Evolutionary conservation across 805 yeast species (phyloP).

Genomic region (Candida insectalens): DNA sequence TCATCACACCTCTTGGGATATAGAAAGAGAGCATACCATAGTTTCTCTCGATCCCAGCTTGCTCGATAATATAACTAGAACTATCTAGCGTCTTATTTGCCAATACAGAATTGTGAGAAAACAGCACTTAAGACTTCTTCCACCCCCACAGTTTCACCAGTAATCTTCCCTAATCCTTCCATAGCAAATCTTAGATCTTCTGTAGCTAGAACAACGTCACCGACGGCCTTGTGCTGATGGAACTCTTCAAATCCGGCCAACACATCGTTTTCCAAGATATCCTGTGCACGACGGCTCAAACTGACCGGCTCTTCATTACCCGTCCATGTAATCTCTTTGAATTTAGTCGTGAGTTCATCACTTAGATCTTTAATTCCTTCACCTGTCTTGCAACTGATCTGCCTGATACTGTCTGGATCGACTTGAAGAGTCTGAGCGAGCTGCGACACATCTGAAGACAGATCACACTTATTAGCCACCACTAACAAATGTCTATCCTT

Average conservation of each 20-base stretch:
- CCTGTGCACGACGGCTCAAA: constrained; percentile 68
- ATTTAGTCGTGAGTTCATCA: constrained; percentile 29
- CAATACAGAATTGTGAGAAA: constrained; percentile 88
- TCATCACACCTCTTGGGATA: too few relatives aligned
- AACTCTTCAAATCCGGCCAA: constrained; percentile 66
- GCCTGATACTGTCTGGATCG: constrained; percentile 6
- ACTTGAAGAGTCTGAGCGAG: constrained; percentile 20
- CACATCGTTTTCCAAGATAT: constrained; percentile 67
- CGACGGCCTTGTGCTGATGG: constrained; percentile 33
- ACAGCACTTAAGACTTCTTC: constrained; percentile 90
- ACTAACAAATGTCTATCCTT: constrained; percentile 22
- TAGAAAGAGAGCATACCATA: too few relatives aligned
- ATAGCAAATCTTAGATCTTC: constrained; percentile 67
- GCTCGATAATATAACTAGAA: too few relatives aligned
- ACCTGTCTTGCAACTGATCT: constrained; percentile 51
- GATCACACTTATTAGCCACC: constrained; percentile 54
- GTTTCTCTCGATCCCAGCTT: too few relatives aligned
- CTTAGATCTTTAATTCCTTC: constrained; percentile 46
- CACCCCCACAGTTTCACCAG: constrained; percentile 81
- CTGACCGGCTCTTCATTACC: constrained; percentile 52
- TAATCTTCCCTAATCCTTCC: constrained; percentile 85
- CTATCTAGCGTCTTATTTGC: constrained; percentile 46
- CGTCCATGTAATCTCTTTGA: constrained; percentile 39
- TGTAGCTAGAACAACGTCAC: constrained; percentile 72
- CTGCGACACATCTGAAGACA: constrained; percentile 20